Evolutionary conservation across 257 asterid species (phyloP), one percentile per base, ranked within the genome.

Genomic region (Plantago elongata): DNA sequence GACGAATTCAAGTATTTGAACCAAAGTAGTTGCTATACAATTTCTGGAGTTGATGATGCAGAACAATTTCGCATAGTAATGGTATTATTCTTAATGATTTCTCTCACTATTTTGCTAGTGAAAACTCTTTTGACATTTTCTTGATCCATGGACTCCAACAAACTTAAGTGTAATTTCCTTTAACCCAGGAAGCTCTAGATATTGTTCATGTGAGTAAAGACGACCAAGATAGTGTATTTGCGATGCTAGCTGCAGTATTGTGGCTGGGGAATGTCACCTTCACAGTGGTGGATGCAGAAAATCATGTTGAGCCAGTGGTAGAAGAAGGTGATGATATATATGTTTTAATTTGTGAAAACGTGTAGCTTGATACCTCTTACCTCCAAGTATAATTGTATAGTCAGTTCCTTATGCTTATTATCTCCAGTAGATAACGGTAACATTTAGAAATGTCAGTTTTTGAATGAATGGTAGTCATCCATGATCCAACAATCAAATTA

Each of bases 201-300:
- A 75, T 87, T 50, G 99, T 93, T 76, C 99, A 85, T 77, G 84
- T 93, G 48, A 82, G 75, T 75, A 93, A 83, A 77, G 89, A 80
- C 67, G 88, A 93, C 77, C 99, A 89, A 73, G 94, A 87, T 64
- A 93, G 90, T 70, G 94, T 87, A 67, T 89, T 93, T 77, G 88
- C 97, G 16, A 85, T 93, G 96, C 75, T 93, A 67, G 94, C 99
- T 76, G 96, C 99, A 64, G 99, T 93, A 15, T 70, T 93, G 45
- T 93, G 99, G 99, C 77, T 93, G 68, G 99, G 99, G 69, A 79
- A 93, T 60, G 70, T 93, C 77, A 76, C 95, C 60, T 89, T 89
- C 75, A 77, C 86, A 16, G 84, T 72, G 51, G 64, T 82, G 62
- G 99, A 93, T 74, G 73, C 81, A 71, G 97, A 93, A 60, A 82